Evolutionary conservation across 257 asterid genomes (phyloP).

Genomic region (Gentiana dahurica): DNA sequence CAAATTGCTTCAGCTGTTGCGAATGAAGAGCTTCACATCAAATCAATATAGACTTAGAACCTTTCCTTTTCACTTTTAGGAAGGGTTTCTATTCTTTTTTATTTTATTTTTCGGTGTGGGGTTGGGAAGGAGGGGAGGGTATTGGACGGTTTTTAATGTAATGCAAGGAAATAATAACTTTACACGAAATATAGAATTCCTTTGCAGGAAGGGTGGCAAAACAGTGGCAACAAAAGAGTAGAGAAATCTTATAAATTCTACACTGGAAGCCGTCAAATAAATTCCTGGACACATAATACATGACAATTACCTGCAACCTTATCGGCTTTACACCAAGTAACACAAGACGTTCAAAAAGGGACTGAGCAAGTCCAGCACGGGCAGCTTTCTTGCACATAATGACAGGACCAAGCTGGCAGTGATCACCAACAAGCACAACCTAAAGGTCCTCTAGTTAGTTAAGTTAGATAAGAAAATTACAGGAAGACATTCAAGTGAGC

Average conservation of each 20-base stretch:
- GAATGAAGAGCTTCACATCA: too few relatives aligned
- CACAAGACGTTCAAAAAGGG: constrained; percentile 94
- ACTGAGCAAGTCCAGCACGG: constrained; percentile 95
- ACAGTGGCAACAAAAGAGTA: background rate
- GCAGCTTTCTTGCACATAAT: constrained; percentile 99
- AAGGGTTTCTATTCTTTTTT: too few relatives aligned
- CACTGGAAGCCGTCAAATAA: background rate
- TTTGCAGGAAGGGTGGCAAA: background rate
- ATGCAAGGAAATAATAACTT: too few relatives aligned
- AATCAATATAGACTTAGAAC: too few relatives aligned
- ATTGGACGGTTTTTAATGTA: too few relatives aligned
- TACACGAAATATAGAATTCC: too few relatives aligned
- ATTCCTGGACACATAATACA: background rate
- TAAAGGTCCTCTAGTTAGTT: constrained; percentile 18
- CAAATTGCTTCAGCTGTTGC: too few relatives aligned
- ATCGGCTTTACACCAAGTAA: constrained; percentile 94
- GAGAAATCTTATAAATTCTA: background rate
- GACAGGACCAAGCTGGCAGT: constrained; percentile 99
- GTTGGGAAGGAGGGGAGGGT: too few relatives aligned
- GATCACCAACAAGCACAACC: constrained; percentile 98
- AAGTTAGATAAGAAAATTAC: background rate
- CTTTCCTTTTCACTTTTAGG: too few relatives aligned
- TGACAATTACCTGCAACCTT: constrained; percentile 75
- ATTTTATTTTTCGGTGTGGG: too few relatives aligned
- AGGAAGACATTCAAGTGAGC: constrained; percentile 1